Evolutionary conservation across 176 grass and related monocot genomes (phyloP).

Genomic region (Raddia distichophylla): DNA sequence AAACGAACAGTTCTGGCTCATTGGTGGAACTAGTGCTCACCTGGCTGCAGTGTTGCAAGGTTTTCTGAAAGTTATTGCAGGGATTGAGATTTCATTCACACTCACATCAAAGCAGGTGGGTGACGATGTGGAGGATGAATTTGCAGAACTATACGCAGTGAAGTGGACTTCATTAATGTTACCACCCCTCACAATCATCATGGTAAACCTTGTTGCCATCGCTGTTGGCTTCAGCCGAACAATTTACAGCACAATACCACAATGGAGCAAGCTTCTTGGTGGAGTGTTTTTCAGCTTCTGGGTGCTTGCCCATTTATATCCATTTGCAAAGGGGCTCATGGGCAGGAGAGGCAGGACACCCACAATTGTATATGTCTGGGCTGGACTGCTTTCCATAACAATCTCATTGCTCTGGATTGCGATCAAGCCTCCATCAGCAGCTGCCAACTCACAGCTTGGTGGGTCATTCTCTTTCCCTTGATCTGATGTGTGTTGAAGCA

Average conservation of each 20-base stretch:
- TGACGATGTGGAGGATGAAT: constrained; percentile 87
- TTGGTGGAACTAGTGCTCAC: constrained; percentile 95
- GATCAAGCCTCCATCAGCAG: constrained; percentile 77
- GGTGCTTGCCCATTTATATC: constrained; percentile 96
- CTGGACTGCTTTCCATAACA: constrained; percentile 85
- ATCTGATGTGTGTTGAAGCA: constrained; percentile 41
- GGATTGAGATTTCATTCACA: constrained; percentile 96
- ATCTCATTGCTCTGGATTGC: constrained; percentile 91
- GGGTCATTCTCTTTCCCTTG: constrained; percentile 89
- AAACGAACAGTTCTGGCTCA: constrained; percentile 98
- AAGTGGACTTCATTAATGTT: constrained; percentile 98
- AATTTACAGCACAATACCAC: constrained; percentile 88
- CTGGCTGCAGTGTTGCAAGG: constrained; percentile 89
- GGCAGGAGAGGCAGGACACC: constrained; percentile 94
- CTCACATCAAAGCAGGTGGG: constrained; percentile 78
- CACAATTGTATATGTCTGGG: constrained; percentile 94
- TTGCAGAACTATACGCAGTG: constrained; percentile 79
- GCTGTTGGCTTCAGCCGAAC: constrained; percentile 90
- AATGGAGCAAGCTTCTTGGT: constrained; percentile 98
- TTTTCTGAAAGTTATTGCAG: constrained; percentile 89
- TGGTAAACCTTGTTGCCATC: constrained; percentile 94
- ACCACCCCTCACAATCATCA: constrained; percentile 90
- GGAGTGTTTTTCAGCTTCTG: constrained; percentile 98
- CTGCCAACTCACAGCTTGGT: constrained; percentile 71
- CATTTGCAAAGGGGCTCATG: constrained; percentile 98